Evolutionary conservation across 805 yeast species (phyloP), one percentile per base, ranked within the genome.

Genomic region (Hanseniaspora valbyensis): DNA sequence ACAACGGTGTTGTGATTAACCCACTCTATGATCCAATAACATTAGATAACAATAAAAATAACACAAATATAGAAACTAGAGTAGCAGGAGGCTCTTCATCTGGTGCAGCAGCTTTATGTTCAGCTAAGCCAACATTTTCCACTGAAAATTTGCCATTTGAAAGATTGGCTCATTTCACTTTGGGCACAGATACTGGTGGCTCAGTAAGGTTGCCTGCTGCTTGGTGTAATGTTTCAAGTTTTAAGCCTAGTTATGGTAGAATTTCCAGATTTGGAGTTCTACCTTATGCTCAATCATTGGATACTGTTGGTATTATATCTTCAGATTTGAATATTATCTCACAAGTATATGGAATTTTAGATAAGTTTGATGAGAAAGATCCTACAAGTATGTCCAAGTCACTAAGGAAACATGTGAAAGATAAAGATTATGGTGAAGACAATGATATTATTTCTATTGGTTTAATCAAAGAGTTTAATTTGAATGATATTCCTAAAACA

Each of bases 121-220:
- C 90, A 1, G 75, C 81, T 0, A 81, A 69, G 1, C 60, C 78
- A 54, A 63, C 58, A 1, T 96, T 97, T 19, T 97, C 97, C 0
- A 77, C 90, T 37, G 96, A 96, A 0, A 95, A 94, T 1, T 84
- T 94, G 0, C 95, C 89, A 2, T 82, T 90, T 1, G 75, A 81
- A 0, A 81, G 69, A 1, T 60, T 78, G 54, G 64, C 58, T 1
- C 37, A 50, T 36, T 79, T 84, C 58, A 76, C 95, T 1, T 65
- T 92, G 33, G 99, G 98, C 0, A 84, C 97, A 0, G 99, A 92
- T 59, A 92, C 99, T 0, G 99, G 99, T 4, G 99, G 99, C 0
- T 87, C 96, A 0, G 86, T 92, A 0, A 72, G 99, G 54, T 69
- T 86, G 19, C 99, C 99, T 0, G 94, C 95, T 1, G 81, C 95